phyloP scores from a whole-genome alignment of 108 stramenopile species.

The Nitzschia putrida region DNA sequence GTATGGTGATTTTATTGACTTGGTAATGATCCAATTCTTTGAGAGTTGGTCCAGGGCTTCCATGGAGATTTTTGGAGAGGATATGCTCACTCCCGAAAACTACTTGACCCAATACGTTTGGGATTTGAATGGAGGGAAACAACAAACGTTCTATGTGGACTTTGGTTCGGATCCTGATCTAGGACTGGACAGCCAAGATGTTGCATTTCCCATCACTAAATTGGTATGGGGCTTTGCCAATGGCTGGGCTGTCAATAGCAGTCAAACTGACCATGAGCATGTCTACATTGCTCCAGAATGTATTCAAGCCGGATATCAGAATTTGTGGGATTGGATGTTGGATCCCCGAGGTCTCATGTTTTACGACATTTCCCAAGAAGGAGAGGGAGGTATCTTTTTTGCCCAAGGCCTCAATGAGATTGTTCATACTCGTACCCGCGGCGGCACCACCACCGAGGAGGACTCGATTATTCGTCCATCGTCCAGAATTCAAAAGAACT shows the following conservation, averaged over 20 bases:
- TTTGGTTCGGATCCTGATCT: conserved; percentile 34
- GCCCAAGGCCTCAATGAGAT: conserved; percentile 25
- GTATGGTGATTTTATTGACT: conserved; percentile 70
- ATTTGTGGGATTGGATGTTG: conserved; percentile 21
- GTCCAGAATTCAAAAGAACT: too few relatives aligned
- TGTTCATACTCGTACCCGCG: conserved; percentile 28
- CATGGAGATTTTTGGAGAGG: conserved; percentile 37
- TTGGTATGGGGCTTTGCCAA: conserved; percentile 71
- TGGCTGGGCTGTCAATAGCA: conserved; percentile 51
- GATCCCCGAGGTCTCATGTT: conserved; percentile 67
- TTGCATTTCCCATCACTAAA: conserved; percentile 45
- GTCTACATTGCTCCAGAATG: conserved; percentile 31
- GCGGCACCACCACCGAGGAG: too few relatives aligned
- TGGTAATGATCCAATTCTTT: conserved; percentile 78
- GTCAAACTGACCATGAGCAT: conserved; percentile 26
- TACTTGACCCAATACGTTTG: conserved; percentile 38
- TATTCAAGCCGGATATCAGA: conserved; percentile 40
- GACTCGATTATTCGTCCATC: too few relatives aligned
- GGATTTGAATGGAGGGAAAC: conserved; percentile 10
- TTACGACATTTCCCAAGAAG: conserved; percentile 65
- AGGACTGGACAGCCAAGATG: conserved; percentile 21
- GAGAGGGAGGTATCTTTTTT: conserved; percentile 39
- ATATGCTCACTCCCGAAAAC: conserved; percentile 21
- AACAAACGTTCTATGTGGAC: conserved; percentile 17
- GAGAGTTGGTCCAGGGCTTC: conserved; percentile 72